Evolutionary conservation across 192 early-diverging fungal genomes (phyloP).

Genomic region (Backusella tuberculispora): DNA sequence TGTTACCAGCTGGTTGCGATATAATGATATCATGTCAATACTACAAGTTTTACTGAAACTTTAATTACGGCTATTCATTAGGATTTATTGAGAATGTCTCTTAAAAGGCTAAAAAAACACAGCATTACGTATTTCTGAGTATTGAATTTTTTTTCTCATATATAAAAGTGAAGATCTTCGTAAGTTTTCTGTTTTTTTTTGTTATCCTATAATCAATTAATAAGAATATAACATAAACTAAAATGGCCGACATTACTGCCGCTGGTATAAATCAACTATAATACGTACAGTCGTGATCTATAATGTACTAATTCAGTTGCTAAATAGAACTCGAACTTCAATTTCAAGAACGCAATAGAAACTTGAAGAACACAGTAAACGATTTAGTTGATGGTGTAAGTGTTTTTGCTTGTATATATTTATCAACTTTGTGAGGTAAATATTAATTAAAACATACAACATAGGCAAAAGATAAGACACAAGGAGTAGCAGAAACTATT

Average conservation of each 20-base stretch:
- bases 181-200: neutral
- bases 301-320: neutral
- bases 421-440: neutral
- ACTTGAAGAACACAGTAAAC: slow-evolving; percentile 3
- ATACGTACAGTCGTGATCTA: neutral
- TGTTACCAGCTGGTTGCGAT: neutral
- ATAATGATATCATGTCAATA: neutral
- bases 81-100: neutral
- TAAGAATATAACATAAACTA: neutral
- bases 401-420: neutral
- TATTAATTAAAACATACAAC: neutral
- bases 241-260: neutral
- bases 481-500: neutral
- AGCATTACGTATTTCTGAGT: neutral
- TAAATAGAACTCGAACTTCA: slow-evolving; percentile 13
- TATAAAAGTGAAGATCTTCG: slow-evolving; percentile 3
- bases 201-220: neutral
- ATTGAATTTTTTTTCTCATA: neutral
- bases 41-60: neutral
- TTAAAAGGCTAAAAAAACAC: no score
- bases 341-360: slow-evolving; percentile 13
- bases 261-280: neutral
- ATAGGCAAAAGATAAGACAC: neutral
- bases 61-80: neutral
- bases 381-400: slow-evolving; percentile 11